phyloP scores from a whole-genome alignment of 306 rosid genomes.

The Carpinus viminea region DNA sequence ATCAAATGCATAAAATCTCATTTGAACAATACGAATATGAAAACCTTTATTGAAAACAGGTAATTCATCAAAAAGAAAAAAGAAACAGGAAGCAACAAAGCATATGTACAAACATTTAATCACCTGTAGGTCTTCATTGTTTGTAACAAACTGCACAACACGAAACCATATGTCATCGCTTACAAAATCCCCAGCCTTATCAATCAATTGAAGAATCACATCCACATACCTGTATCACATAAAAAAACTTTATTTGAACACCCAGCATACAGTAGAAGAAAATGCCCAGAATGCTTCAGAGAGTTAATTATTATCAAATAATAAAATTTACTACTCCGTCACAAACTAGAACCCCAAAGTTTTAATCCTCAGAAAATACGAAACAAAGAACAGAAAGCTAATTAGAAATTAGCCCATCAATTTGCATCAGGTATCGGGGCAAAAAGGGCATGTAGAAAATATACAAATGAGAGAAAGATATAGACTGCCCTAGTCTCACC shows the following conservation, averaged over 20 bases:
- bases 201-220: slow-evolving; percentile 97
- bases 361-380: no score
- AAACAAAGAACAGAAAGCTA: background rate
- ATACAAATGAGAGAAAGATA: background rate
- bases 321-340: background rate
- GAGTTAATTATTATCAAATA: background rate
- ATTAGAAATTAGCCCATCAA: background rate
- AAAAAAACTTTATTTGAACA: slow-evolving; percentile 14
- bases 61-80: background rate
- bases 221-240: slow-evolving; percentile 82
- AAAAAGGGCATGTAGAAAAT: no score
- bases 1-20: slow-evolving; percentile 44
- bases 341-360: background rate
- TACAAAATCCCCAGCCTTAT: slow-evolving; percentile 99
- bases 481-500: background rate
- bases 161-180: slow-evolving; percentile 99
- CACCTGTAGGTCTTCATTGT: slow-evolving; percentile 99
- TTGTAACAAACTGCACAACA: slow-evolving; percentile 97
- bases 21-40: slow-evolving; percentile 33
- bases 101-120: slow-evolving; percentile 30
- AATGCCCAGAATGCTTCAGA: background rate
- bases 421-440: no score
- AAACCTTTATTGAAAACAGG: background rate
- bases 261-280: background rate
- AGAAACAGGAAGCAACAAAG: slow-evolving; percentile 28